Evolutionary conservation across 176 grass and related monocot species (phyloP), one percentile per base, ranked within the genome.

Genomic region (Otatea glauca): DNA sequence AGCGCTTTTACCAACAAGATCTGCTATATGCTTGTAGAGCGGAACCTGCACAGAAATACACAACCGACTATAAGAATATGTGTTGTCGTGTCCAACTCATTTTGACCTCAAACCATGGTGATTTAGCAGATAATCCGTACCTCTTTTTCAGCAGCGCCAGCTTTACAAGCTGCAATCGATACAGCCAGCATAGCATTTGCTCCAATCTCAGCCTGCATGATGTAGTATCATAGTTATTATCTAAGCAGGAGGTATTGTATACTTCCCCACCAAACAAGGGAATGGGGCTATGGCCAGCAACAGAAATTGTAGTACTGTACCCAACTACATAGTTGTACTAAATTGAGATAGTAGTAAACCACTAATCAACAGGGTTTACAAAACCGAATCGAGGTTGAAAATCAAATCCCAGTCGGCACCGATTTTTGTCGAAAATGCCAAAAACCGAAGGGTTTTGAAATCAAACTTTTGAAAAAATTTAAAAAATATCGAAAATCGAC

Each of bases 91-190:
- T 62, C 24, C 42, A 13, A 44, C 17, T 55, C 24, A 9, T 11
- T 84, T 59, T 87, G 0, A 18, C 49, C 11, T 43, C 24, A 27
- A 35, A 62, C 12, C n/a, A 53, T n/a, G 32, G 66, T 75, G 27
- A 55, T 63, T 86, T 17, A 43, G 43, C 20, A 77, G 56, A 72
- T 45, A 70, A 78, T 2, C 53, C 51, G 41, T 75, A 88, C 96
- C 93, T 99, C 96, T 87, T 96, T 99, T 89, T 99, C 96, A 87
- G 91, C 78, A 89, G 93, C 93, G 72, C 96, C 96, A 83, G 96
- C 93, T 93, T 94, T 96, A 87, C 96, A 99, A 82, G 93, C 96
- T 86, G 93, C 96, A 79, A 99, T 96, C 73, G 93, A 99, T 38
- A 99, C 96, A 56, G 96, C 93, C 68, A 99, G 75, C 89, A 94